phyloP scores from a whole-genome alignment of 1,284 basidiomycete species.

The Agroathelia rolfsii region DNA sequence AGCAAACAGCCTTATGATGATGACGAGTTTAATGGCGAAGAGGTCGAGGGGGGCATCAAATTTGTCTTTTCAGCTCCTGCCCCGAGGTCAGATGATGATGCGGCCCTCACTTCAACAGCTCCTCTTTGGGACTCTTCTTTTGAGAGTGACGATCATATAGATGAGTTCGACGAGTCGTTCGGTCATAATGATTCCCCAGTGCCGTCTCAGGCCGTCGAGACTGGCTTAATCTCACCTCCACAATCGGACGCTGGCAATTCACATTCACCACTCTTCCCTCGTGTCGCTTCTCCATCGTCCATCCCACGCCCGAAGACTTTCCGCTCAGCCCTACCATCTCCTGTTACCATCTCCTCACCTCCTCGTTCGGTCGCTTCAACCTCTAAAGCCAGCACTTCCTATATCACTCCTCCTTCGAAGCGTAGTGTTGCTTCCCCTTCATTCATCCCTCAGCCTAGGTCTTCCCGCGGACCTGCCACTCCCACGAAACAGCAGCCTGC shows the following conservation, averaged over 20 bases:
- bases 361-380: constrained; percentile 15
- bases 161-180: too few species aligned
- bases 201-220: too few species aligned
- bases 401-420: constrained; percentile 36
- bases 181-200: too few species aligned
- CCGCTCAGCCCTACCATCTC: too few species aligned
- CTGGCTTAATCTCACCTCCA: constrained; percentile 9
- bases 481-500: constrained; percentile 14
- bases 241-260: constrained; percentile 16
- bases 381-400: constrained; percentile 18
- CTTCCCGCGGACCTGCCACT: constrained; percentile 25
- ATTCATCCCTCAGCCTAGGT: constrained; percentile 40
- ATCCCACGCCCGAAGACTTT: constrained; percentile 37
- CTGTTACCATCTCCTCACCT: constrained; percentile 21
- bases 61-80: constrained; percentile 33
- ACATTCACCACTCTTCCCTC: constrained; percentile 7
- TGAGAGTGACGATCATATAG: too few species aligned
- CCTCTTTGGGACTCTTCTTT: too few species aligned
- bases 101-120: too few species aligned
- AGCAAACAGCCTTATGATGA: constrained; percentile 23
- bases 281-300: constrained; percentile 33
- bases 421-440: constrained; percentile 34
- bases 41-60: constrained; percentile 51
- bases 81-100: neutral
- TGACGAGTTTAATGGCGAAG: constrained; percentile 35